Conservation (phyloP, 257 asterid species). For the Solanum rostratum region DNA sequence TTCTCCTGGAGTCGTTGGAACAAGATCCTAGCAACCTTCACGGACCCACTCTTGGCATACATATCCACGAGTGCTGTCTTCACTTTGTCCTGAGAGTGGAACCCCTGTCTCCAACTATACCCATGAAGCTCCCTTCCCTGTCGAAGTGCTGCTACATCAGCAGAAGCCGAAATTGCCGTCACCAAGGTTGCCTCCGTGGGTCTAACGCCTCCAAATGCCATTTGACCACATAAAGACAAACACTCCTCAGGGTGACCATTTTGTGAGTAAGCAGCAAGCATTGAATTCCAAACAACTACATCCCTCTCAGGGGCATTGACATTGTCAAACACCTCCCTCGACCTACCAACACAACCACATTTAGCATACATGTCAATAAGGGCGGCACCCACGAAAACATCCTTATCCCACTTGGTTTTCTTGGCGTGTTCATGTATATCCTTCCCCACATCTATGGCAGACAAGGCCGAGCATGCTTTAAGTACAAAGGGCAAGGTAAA, state of each 20-base stretch:
- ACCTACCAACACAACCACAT: constrained; percentile 30
- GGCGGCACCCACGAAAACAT: constrained; percentile 53
- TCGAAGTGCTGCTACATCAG: constrained; percentile 26
- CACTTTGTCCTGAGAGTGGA: constrained; percentile 33
- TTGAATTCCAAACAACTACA: constrained; percentile 57
- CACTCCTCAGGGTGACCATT: constrained; percentile 42
- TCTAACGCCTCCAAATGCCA: constrained; percentile 24
- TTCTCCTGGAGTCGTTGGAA: constrained; percentile 32
- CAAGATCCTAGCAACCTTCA: constrained; percentile 29
- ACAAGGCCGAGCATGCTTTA: constrained; percentile 47
- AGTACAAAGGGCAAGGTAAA: constrained; percentile 50
- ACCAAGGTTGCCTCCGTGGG: constrained; percentile 51
- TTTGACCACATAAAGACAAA: constrained; percentile 31
- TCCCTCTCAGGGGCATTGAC: constrained; percentile 30
- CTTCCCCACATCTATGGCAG: constrained; percentile 30
- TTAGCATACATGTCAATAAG: constrained; percentile 60
- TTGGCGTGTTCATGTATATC: constrained; percentile 29
- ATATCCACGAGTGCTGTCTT: constrained; percentile 55
- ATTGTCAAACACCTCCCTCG: constrained; percentile 36
- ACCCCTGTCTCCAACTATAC: constrained; percentile 38
- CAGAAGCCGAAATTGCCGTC: constrained; percentile 42
- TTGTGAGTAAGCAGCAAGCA: constrained; percentile 48
- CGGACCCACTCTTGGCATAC: constrained; percentile 50
- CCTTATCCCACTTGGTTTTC: constrained; percentile 35
- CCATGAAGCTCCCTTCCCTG: constrained; percentile 60